Base-by-base conservation (phyloP, 192 early-diverging fungal genomes). In the Backusella macrospora region DNA sequence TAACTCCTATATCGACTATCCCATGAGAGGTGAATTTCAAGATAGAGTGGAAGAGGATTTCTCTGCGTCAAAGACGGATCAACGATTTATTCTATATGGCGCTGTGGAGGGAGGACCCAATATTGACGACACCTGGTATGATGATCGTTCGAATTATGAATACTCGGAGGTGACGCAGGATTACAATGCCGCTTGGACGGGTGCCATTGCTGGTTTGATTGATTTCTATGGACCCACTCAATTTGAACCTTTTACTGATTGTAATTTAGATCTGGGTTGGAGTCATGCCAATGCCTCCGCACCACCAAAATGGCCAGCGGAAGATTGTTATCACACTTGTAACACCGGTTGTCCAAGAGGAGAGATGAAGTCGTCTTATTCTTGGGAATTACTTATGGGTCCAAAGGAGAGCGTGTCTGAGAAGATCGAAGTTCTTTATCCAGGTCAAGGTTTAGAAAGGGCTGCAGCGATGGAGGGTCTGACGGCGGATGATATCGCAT, bases 101-200 rank as follows among this genome's bases (percentile, higher is more conserved):
- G 85, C 85, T 37, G 71, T 90, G 13, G 86, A 83, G 39, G 85
- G 86, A 40, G 89, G 89, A 23, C 89, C 89, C 7, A 76, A 82
- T 65, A 80, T 81, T 48, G 79, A 86, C 45, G 89, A 90, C 47
- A 79, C 73, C 2, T 90, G 81, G 70, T 37, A 74, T 12, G 89
- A 90, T 63, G 76, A 82, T 48, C 80, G 87, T 6, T 43, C 71
- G 18, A 76, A 87, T 40, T 90, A 87, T 75, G 65, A 74, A 23
- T 82, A 85, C 65, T 82, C 75, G 23, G 89, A 90, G 77, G 87
- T 85, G 64, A 83, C 79, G 12, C 80, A 82, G 66, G 80, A 77
- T 66, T 81, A 81, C 38, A 81, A 81, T 74, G 67, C 75, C 1
- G 79, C 73, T 52, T 80, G 78, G 78, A 76, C 78, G 23, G 78